Evolutionary conservation across 306 rosid species (phyloP), one percentile per base, ranked within the genome.

Genomic region (Dryas octopetala): DNA sequence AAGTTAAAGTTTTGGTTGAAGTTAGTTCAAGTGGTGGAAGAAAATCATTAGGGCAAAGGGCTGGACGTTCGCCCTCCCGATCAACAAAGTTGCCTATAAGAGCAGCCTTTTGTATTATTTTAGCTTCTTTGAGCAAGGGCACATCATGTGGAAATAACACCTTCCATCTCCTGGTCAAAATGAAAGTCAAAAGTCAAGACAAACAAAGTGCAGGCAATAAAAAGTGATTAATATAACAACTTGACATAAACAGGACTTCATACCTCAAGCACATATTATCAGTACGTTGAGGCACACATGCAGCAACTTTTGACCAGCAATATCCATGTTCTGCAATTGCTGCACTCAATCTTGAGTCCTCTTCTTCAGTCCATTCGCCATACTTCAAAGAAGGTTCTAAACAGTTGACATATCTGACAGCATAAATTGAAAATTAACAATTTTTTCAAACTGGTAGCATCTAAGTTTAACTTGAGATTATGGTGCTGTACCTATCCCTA

Each of bases 201-300:
- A 47, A 67, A 57, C 59, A 26, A 71, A 50, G 57, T 40, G 59
- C 7, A 54, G 59, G 38, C 44, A 76, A 66, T 9, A 64, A 23
- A 23, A 47, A 66, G 59, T 41, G 38, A 61, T 48, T 12, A 38
- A 66, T 16, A 49, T 13, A 62, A 40, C 4, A 47, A 74, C 63
- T 66, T 66, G 8, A 65, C 64, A 64, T 53, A 53, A 57, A 28
- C 16, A 73, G 75, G 45, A 70, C 38, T 57, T 26, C 88, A 14
- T 89, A 95, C 99, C 96, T 95, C 68, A 97, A 86, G 83, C 99
- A 95, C 73, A 90, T 96, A 78, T 86, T 85, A 87, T 95, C 99
- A 65, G 97, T 91, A 43, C 99, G 97, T 60, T 88, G 86, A 68
- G 93, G 89, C 81, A 95, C 76, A 74, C 88, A 92, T 57, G 85